Conservation (phyloP, 1,139 yeast genomes). For the Pichia norvegensis region DNA sequence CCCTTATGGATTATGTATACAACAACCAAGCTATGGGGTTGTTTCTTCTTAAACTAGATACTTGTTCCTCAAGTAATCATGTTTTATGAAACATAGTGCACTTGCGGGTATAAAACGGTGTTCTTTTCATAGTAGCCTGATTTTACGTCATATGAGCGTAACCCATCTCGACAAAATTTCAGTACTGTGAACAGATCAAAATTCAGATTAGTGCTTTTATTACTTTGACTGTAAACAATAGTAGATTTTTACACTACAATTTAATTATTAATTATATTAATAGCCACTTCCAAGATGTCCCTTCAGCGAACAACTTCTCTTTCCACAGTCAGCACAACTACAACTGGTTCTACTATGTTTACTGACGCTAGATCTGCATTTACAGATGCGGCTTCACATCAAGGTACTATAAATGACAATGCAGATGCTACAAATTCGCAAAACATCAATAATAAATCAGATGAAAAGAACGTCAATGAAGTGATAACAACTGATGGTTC, state of each 20-base stretch:
- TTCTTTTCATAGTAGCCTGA: not conserved
- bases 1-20: too few species aligned
- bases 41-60: too few species aligned
- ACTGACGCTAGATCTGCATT: constrained; percentile 14
- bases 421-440: not conserved
- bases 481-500: not conserved
- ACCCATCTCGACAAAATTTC: not conserved
- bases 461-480: constrained; percentile 3
- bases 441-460: not conserved
- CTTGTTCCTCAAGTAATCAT: too few species aligned
- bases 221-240: not conserved
- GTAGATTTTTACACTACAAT: not conserved
- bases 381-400: constrained; percentile 4
- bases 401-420: not conserved
- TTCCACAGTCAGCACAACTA: constrained; percentile 12
- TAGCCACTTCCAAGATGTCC: not conserved
- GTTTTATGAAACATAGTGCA: too few species aligned
- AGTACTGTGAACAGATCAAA: not conserved
- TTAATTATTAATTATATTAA: too few species aligned
- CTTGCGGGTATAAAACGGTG: not conserved
- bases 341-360: constrained; percentile 14
- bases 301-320: constrained; percentile 5
- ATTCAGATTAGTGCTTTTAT: not conserved
- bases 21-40: too few species aligned
- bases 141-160: not conserved